A percentile compares a stretch with the other conserved stretches of the same genome.
Evolutionary conservation across 2,329 filamentous ascomycete genomes (phyloP).

Genomic region (Alternaria brassicicola): DNA sequence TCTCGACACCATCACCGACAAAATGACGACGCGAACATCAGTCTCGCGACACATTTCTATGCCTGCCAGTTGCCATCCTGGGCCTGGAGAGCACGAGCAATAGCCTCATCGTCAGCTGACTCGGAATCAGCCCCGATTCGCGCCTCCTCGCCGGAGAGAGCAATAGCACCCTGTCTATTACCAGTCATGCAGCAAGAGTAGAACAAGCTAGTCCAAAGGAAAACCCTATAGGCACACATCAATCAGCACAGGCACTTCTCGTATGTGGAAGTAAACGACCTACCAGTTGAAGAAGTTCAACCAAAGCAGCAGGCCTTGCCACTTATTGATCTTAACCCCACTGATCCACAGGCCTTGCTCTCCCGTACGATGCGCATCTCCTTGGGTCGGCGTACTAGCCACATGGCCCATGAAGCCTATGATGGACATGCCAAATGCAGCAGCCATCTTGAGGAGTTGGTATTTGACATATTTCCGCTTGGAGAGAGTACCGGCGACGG

Average conservation of each 20-base stretch:
- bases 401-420: slow-evolving; percentile 24
- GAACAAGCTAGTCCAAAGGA: slow-evolving; percentile 33
- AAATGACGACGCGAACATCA: neutral
- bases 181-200: slow-evolving; percentile 38
- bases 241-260: neutral
- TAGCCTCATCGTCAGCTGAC: slow-evolving; percentile 23
- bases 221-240: slow-evolving; percentile 18
- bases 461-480: slow-evolving; percentile 33
- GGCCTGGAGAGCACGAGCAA: slow-evolving; percentile 27
- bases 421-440: slow-evolving; percentile 26
- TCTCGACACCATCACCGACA: neutral
- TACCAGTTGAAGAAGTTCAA: slow-evolving; percentile 36
- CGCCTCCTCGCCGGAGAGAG: slow-evolving; percentile 30
- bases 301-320: slow-evolving; percentile 29
- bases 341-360: slow-evolving; percentile 23
- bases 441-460: slow-evolving; percentile 29
- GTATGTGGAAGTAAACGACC: neutral
- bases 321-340: slow-evolving; percentile 28
- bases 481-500: slow-evolving; percentile 19
- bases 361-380: slow-evolving; percentile 11
- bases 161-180: slow-evolving; percentile 28
- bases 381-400: slow-evolving; percentile 5
- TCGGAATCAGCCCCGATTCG: slow-evolving; percentile 19
- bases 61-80: slow-evolving; percentile 28
- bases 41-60: neutral